These are phyloP conservation scores for Fusarium denticulatum DNA, from an alignment of 2,329 filamentous ascomycete genomes.

Conservation along the genomic window DNA sequence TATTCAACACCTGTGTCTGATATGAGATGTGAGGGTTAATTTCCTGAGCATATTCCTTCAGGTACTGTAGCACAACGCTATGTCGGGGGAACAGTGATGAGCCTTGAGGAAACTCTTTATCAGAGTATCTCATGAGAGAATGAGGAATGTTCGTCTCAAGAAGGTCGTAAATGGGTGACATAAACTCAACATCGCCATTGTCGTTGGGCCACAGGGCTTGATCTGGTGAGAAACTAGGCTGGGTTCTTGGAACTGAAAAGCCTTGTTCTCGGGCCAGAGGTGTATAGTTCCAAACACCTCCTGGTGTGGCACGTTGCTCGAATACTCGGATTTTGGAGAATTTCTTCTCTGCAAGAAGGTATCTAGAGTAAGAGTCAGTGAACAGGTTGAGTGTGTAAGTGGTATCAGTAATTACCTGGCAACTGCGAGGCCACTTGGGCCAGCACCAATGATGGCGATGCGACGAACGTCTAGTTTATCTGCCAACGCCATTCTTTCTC, in stretches of 20 bases:
- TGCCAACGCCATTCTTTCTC: slow-evolving; percentile 23
- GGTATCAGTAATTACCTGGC: slow-evolving; percentile 49
- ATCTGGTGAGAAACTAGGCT: slow-evolving; percentile 48
- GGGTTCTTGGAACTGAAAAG: slow-evolving; percentile 45
- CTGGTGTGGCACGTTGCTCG: slow-evolving; percentile 72
- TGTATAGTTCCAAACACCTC: slow-evolving; percentile 79
- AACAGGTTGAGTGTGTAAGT: neutral
- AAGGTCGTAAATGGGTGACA: slow-evolving; percentile 76
- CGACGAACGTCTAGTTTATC: slow-evolving; percentile 51
- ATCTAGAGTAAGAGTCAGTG: slow-evolving; percentile 57
- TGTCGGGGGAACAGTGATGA: slow-evolving; percentile 75
- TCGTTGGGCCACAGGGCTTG: slow-evolving; percentile 53
- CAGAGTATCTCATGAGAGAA: slow-evolving; percentile 75
- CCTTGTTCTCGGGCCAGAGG: slow-evolving; percentile 37
- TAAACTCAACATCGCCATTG: slow-evolving; percentile 58
- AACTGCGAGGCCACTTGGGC: slow-evolving; percentile 73
- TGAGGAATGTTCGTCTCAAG: slow-evolving; percentile 82
- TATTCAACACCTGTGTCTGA: slow-evolving; percentile 67
- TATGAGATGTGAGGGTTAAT: slow-evolving; percentile 68
- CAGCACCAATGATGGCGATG: slow-evolving; percentile 78
- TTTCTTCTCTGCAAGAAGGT: slow-evolving; percentile 68
- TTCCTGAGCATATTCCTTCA: slow-evolving; percentile 70
- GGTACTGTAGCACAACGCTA: slow-evolving; percentile 70
- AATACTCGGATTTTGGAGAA: slow-evolving; percentile 74
- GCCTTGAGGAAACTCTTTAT: slow-evolving; percentile 66